Base-by-base conservation (phyloP, 208 protist species). In the Leishmania martiniquensis region DNA sequence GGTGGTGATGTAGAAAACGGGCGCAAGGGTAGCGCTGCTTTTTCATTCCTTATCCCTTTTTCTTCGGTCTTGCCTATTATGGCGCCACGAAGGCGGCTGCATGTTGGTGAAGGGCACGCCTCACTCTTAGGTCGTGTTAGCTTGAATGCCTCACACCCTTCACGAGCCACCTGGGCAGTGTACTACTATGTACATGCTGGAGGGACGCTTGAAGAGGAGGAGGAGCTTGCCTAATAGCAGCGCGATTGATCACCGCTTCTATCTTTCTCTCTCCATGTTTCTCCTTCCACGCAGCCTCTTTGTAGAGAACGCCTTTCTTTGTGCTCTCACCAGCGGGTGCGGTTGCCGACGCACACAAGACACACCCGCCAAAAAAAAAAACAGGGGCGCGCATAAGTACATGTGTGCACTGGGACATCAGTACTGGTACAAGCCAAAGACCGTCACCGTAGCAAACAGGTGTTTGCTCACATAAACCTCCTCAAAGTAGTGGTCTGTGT, bases 401-500 rank as follows among this genome's bases (percentile, higher is more conserved):
- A 12, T 15, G 37, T 4, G 47, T 25, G 49, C 5, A 0, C 32
- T 4, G n/a, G n/a, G n/a, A 1, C 20, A 15, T 77, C 90, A 98
- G 81, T 98, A 98, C 73, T 98, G 93, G 73, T 98, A 98, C 4
- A 98, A 77, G 13, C 94, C 96, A 85, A 97, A 98, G 4, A 98
- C 94, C 2, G 96, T 98, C 9, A 97, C 95, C 12, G 97, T 85
- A n/a, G 91, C 93, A 82, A 97, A 98, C 42, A 98, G 83, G 65
- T 95, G 77, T 37, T 94, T 87, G 75, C 80, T 98, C 54, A 98
- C 89, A 81, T 97, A 98, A 32, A 97, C 92, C 79, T 98, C 93
- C 79, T 98, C 92, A 52, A 97, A 88, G 81, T 97, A 98, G 75
- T 93, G 94, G 85, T 98, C 97, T n/a, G 95, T 98, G 86, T 98